These are phyloP conservation scores for Vitis hybrid DNA, from an alignment of 177 flowering plant genomes.

Conservation along the genomic window DNA sequence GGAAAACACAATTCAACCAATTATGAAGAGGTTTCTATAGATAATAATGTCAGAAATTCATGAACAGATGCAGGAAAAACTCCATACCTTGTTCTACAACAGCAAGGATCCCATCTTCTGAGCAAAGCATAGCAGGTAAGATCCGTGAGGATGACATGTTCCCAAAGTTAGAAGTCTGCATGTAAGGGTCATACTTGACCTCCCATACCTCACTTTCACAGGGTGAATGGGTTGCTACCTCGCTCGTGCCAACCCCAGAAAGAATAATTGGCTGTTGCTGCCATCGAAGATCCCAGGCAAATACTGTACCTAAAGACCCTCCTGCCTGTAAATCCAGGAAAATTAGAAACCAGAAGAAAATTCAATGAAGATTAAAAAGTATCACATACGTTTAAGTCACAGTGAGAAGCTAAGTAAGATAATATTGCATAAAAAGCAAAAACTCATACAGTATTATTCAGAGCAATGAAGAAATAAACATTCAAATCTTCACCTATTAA, in stretches of 20 bases:
- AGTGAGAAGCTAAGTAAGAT: neutral
- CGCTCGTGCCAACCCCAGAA: conserved; percentile 48
- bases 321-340: conserved; percentile 62
- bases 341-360: neutral
- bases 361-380: neutral
- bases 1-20: neutral
- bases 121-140: conserved; percentile 83
- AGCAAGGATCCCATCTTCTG: conserved; percentile 93
- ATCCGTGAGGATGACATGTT: conserved; percentile 49
- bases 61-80: conserved; percentile 7
- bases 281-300: conserved; percentile 93
- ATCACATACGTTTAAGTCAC: neutral
- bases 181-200: conserved; percentile 71
- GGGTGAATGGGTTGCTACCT: conserved; percentile 23
- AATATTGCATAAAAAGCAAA: neutral
- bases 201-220: conserved; percentile 93
- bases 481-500: no score
- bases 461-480: no score
- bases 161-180: conserved; percentile 41
- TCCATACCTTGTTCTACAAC: conserved; percentile 71
- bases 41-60: neutral
- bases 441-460: neutral
- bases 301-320: conserved; percentile 85
- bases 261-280: conserved; percentile 69
- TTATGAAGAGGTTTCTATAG: neutral